These are phyloP conservation scores for Plasmodium inui DNA, from an alignment of 169 alveolate species.

Conservation along the genomic window DNA sequence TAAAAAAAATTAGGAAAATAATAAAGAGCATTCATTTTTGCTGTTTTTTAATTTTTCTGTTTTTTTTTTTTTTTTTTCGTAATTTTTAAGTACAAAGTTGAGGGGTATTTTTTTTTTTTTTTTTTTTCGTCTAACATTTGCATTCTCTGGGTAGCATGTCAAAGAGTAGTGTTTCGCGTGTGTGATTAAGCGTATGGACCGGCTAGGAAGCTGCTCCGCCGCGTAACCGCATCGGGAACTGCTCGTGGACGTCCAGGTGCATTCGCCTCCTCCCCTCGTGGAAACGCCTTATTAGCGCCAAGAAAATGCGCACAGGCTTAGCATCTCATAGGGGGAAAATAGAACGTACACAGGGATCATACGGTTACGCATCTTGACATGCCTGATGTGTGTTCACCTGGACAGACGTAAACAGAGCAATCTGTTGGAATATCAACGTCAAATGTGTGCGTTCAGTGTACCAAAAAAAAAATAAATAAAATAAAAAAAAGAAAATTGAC, in stretches of 20 bases:
- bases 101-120: slow-evolving; percentile 1
- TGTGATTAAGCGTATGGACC: neutral
- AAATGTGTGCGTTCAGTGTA: neutral
- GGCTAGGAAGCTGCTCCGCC: neutral
- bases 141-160: neutral
- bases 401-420: neutral
- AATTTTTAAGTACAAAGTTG: slow-evolving; percentile 24
- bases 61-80: slow-evolving; percentile 3
- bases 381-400: neutral
- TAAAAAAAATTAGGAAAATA: neutral
- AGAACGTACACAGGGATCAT: neutral
- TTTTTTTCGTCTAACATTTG: neutral
- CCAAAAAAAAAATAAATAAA: neutral
- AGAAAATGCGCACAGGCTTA: neutral
- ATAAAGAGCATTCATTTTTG: neutral
- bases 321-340: neutral
- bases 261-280: neutral
- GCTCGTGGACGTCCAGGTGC: neutral
- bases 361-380: neutral
- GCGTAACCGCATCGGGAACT: neutral
- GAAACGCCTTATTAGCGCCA: neutral
- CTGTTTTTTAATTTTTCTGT: neutral
- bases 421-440: neutral
- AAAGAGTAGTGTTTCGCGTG: neutral
- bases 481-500: neutral